Base-by-base conservation (phyloP, 2,329 filamentous ascomycete genomes). In the Aspergillus caelatus region DNA sequence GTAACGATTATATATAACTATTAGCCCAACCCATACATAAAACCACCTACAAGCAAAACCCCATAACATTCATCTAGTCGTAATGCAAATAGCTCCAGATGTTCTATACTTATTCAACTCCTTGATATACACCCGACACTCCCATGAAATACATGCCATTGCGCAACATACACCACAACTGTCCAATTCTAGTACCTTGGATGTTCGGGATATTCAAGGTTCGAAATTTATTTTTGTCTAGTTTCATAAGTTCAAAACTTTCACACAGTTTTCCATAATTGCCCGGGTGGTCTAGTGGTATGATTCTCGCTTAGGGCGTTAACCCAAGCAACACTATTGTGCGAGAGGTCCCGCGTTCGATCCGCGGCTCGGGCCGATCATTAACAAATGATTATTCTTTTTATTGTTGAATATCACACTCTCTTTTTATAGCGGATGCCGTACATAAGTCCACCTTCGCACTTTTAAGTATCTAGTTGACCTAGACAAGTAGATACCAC, bases 201-300 rank as follows among this genome's bases (percentile, higher is more conserved):
- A 41, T 41, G 4, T 36, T 14, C 16, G 0, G 5, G 3, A 8
- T 2, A 16, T 19, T 12, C 2, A 23, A 23, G 4, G 4, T 45
- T 46, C 3, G 5, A 14, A 6, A 7, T 16, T 1, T 26, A 26
- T 26, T 5, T 4, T 26, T 4, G 1, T 26, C 4, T 26, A 26
- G 26, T 1, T 1, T 11, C 12, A 12, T 23, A 46, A 0, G 7
- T 16, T 3, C 0, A 36, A 1, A 16, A 36, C n/a, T n/a, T n/a
- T n/a, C n/a, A n/a, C 5, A 5, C 34, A 7, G 1, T 1, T 21
- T 46, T 23, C 8, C 5, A 26, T 26, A 3, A 26, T 5, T 2
- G 28, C 19, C 10, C 28, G 9, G 48, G 48, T 52, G 28, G 48
- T n/a, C 48, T 52, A 52, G 48, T 52, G 48, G 48, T 52, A 52